Evolutionary conservation across 768 basidiomycete species (phyloP), one percentile per base, ranked within the genome.

Genomic region (Collybia sp.): DNA sequence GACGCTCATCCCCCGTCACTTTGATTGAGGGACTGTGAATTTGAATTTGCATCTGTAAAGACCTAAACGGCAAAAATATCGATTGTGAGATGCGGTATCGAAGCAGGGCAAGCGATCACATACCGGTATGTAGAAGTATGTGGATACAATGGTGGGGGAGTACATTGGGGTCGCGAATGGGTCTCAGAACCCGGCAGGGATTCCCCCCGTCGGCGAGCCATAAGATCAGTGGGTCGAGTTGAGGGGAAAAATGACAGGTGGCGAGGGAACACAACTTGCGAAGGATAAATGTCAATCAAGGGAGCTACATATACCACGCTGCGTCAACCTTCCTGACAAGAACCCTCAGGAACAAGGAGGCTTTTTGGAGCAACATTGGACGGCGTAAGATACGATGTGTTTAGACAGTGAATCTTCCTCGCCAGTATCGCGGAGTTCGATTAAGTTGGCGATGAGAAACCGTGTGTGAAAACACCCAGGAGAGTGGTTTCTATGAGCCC

Each of bases 1-100:
- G 49, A 32, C 59, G 57, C 25, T 53, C 58, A 34, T 64, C 61
- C 34, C 70, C 62, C n/a, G 72, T 59, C 56, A 37, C 35, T 37
- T 77, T 80, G 10, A 83, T 62, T n/a, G 75, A 80, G 5, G 80
- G 73, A 45, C 83, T 85, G 46, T 77, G 73, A 19, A 88, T 63
- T 46, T 78, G 76, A 44, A 87, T 68, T 51, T 83, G 77, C 55
- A 85, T 63, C 53, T 78, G 75, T 17, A 71, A 57, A 17, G 79
- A 77, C 17, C 80, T 82, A 50, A 25, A 19, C 30, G 20, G 45
- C 25, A 15, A 5, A 30, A 16, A 9, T n/a, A 37, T 42, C 19
- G 5, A 39, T 35, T 9, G 30, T 15, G 38, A 25, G 33, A 6
- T 30, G 35, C 31, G 34, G 3, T 8, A 6, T 25, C 25, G 25